These are phyloP conservation scores for Hypocrella siamensis DNA, from an alignment of 2,329 filamentous ascomycete species.

Conservation along the genomic window DNA sequence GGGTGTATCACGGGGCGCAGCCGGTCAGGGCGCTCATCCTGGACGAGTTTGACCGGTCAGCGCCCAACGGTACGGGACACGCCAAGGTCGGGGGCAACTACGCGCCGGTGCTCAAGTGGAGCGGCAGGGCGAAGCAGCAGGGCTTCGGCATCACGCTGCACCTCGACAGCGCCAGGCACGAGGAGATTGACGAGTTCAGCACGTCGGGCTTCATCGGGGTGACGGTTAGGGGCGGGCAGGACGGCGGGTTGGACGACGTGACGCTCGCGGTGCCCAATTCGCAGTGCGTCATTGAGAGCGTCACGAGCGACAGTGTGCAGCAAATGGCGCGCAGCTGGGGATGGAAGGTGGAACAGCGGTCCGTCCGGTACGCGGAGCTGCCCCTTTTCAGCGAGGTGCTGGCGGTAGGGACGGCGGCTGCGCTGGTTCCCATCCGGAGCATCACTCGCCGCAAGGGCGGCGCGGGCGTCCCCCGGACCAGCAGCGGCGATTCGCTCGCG, in stretches of 20 bases:
- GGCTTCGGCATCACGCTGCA: conserved; percentile 94
- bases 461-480: conserved; percentile 4
- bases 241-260: conserved; percentile 38
- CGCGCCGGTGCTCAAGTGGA: conserved; percentile 77
- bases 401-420: conserved; percentile 82
- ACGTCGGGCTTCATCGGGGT: conserved; percentile 88
- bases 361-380: conserved; percentile 48
- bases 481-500: no score
- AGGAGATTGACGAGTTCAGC: conserved; percentile 88
- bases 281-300: conserved; percentile 71
- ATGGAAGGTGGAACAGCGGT: conserved; percentile 67
- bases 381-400: conserved; percentile 54
- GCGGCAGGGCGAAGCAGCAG: conserved; percentile 60
- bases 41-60: conserved; percentile 84
- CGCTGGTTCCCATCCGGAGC: conserved; percentile 79
- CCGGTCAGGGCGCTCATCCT: conserved; percentile 80
- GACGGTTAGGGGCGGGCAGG: conserved; percentile 34
- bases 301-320: conserved; percentile 67
- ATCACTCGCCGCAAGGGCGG: conserved; percentile 50
- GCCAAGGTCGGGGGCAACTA: conserved; percentile 98
- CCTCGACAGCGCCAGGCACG: conserved; percentile 69
- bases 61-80: conserved; percentile 77
- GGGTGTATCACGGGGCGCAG: conserved; percentile 82
- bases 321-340: conserved; percentile 64
- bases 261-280: conserved; percentile 80